phyloP scores from a whole-genome alignment of 768 basidiomycete species.

The Mycena belliarum region DNA sequence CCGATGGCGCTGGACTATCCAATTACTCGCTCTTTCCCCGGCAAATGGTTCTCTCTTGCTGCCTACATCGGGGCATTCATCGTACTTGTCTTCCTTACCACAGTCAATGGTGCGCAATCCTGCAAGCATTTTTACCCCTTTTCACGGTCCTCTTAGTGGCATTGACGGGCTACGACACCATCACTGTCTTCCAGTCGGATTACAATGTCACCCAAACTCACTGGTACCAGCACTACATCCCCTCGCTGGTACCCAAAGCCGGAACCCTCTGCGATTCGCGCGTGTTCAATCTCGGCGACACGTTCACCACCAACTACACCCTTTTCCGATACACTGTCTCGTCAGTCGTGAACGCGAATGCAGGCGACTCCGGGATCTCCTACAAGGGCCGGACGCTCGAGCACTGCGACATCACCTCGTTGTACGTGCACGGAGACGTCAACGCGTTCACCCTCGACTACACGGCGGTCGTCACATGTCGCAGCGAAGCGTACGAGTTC shows the following conservation, averaged over 20 bases:
- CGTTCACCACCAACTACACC: slow-evolving; percentile 28
- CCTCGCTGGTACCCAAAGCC: slow-evolving; percentile 19
- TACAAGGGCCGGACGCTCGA: slow-evolving; percentile 27
- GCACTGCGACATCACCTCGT: slow-evolving; percentile 25
- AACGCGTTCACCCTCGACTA: slow-evolving; percentile 20
- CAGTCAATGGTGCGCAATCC: slow-evolving; percentile 21
- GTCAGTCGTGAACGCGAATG: slow-evolving; percentile 24
- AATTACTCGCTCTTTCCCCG: slow-evolving; percentile 5
- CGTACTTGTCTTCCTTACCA: slow-evolving; percentile 19
- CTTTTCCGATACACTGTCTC: slow-evolving; percentile 27
- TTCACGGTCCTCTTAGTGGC: slow-evolving; percentile 17
- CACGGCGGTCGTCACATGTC: slow-evolving; percentile 22
- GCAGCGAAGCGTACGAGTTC: slow-evolving; percentile 13
- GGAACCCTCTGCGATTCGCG: slow-evolving; percentile 29
- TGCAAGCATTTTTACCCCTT: not conserved
- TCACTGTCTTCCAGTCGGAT: slow-evolving; percentile 24
- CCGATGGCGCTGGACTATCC: slow-evolving; percentile 6
- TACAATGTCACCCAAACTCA: slow-evolving; percentile 26
- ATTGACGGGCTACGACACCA: slow-evolving; percentile 28
- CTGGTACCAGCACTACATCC: slow-evolving; percentile 28
- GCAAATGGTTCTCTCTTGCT: not conserved
- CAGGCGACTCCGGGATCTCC: slow-evolving; percentile 25
- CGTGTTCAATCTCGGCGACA: slow-evolving; percentile 28
- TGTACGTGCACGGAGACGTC: slow-evolving; percentile 23
- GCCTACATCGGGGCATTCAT: slow-evolving; percentile 13